Evolutionary conservation across 371 early-diverging fungal species (phyloP), one percentile per base, ranked within the genome.

Genomic region (Mortierella sp.): DNA sequence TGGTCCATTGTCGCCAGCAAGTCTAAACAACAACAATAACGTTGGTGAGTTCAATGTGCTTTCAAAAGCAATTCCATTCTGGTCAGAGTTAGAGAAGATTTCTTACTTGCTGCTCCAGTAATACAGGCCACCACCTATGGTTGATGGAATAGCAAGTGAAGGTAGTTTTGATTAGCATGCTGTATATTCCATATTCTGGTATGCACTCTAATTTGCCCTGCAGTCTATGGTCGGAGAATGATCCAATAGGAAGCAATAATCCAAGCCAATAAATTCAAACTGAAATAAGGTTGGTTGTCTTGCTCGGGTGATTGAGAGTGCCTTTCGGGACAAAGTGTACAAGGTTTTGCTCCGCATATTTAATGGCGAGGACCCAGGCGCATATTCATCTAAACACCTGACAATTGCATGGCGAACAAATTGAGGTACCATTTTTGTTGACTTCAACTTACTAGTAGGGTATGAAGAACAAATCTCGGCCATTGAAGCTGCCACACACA

Each of bases 391-490:
- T 31, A 29, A 19, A 56, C 40, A 32, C 59, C 26, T 37, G 23
- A 13, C 15, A n/a, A 35, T 35, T 35, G 35, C 35, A 35, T 6
- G 35, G 9, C 35, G 6, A 35, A 35, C 35, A 35, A 10, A 6
- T n/a, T n/a, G n/a, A 35, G 35, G 35, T 10, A 3, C 34, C 8
- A n/a, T 43, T 54, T 35, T 28, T 6, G 23, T 8, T 7, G 70
- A 77, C 13, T 84, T 85, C 37, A 71, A 69, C 73, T 72, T 72
- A 78, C 70, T 86, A 73, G 63, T 77, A 19, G 88, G 88, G 69
- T 84, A 88, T 0, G 86, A 79, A 5, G 85, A 87, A 58, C 86
- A 85, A 62, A 87, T 88, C 79, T 90, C 90, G 17, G 90, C 90
- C 87, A 89, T 85, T 12, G 86, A 81, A 31, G 89, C 83, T 9